phyloP scores from a whole-genome alignment of 441 rosid species.

The Erysimum cheiri region DNA sequence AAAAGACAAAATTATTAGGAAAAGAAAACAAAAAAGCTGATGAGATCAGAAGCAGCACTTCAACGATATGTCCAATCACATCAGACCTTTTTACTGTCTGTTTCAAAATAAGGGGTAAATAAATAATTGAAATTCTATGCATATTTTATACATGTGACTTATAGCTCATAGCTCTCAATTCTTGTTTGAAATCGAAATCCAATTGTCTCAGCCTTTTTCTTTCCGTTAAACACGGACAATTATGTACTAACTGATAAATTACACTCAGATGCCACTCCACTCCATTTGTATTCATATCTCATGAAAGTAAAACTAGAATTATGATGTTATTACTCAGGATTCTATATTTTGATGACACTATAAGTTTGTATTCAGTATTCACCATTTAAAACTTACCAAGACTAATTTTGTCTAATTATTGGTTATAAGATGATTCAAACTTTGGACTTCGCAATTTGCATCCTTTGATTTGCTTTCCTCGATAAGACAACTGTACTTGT shows the following conservation, averaged over 20 bases:
- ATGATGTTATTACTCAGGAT: not conserved
- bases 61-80: slow-evolving; percentile 37
- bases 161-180: slow-evolving; percentile 32
- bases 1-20: slow-evolving; percentile 27
- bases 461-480: slow-evolving; percentile 4
- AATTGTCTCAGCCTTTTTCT: slow-evolving; percentile 17
- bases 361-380: not conserved
- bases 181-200: slow-evolving; percentile 8
- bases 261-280: slow-evolving; percentile 10
- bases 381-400: not conserved
- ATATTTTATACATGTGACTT: no score
- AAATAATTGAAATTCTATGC: not conserved
- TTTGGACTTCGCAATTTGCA: slow-evolving; percentile 14
- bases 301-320: not conserved
- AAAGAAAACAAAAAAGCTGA: slow-evolving; percentile 26
- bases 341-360: not conserved
- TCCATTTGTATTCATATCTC: not conserved
- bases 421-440: not conserved
- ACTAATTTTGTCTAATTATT: not conserved
- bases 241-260: not conserved
- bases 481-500: slow-evolving; percentile 18
- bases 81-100: slow-evolving; percentile 16
- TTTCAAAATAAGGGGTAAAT: not conserved
- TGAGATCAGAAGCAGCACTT: slow-evolving; percentile 37
- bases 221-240: slow-evolving; percentile 18